Evolutionary conservation across 2,329 filamentous ascomycete species (phyloP).

Genomic region (Trichoderma sp.): DNA sequence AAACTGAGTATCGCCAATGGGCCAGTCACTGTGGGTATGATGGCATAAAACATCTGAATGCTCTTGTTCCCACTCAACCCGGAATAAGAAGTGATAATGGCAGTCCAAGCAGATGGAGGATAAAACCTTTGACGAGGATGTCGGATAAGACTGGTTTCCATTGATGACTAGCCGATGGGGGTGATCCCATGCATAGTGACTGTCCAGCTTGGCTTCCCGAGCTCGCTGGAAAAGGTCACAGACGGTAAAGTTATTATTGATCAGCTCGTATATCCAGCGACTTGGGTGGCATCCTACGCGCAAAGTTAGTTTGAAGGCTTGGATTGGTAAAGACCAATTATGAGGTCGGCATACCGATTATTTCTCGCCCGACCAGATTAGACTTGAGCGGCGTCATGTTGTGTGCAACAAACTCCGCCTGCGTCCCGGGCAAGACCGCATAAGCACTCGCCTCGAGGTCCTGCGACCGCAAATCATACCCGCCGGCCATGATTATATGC

Average conservation of each 20-base stretch:
- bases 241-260: slow-evolving; percentile 41
- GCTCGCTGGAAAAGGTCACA: slow-evolving; percentile 43
- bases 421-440: slow-evolving; percentile 39
- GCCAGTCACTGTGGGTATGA: slow-evolving; percentile 39
- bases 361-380: slow-evolving; percentile 32
- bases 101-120: slow-evolving; percentile 46
- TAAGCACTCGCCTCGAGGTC: slow-evolving; percentile 36
- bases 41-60: slow-evolving; percentile 38
- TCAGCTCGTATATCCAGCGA: slow-evolving; percentile 46
- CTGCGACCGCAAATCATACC: slow-evolving; percentile 35
- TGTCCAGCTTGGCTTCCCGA: slow-evolving; percentile 34
- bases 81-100: slow-evolving; percentile 47
- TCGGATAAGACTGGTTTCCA: slow-evolving; percentile 43
- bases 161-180: slow-evolving; percentile 42
- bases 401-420: slow-evolving; percentile 34
- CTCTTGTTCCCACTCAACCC: slow-evolving; percentile 38
- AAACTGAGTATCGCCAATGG: slow-evolving; percentile 38
- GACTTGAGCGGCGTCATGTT: slow-evolving; percentile 40
- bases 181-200: slow-evolving; percentile 40
- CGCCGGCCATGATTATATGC: slow-evolving; percentile 32
- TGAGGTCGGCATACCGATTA: slow-evolving; percentile 32
- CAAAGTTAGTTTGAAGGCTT: slow-evolving; percentile 25
- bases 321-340: not conserved
- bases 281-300: slow-evolving; percentile 42
- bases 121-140: slow-evolving; percentile 33